Base-by-base conservation (phyloP, 2,329 filamentous ascomycete genomes). In the Corinectria fuckeliana region DNA sequence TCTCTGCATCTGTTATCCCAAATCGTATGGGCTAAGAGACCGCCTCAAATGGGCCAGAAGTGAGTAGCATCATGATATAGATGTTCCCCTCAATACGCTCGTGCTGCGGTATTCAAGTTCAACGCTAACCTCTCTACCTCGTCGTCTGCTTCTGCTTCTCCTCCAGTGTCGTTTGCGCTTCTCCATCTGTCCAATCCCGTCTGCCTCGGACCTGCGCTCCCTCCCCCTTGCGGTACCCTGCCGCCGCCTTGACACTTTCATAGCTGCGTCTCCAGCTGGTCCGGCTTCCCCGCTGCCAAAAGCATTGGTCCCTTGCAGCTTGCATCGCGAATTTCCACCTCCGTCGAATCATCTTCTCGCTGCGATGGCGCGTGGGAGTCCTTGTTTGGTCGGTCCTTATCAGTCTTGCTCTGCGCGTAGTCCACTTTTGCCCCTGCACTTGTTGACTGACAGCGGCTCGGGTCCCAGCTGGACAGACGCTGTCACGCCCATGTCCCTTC, bases 231-330 rank as follows among this genome's bases (percentile, higher is more conserved):
- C 30, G 32, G 30, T 30, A 21, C 41, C 30, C 36, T 58, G n/a
- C 34, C 30, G n/a, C 34, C 30, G 45, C 34, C 39, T 13, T 30
- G 38, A 50, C 50, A 30, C 45, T 58, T 53, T 57, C 56, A 26
- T 42, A n/a, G n/a, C 34, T 59, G 51, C 57, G 51, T 52, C 66
- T 56, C 60, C 61, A 18, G 44, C 51, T 60, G 54, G 34, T 50
- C 38, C 26, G 53, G 56, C 52, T 57, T 30, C 50, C 52, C 53
- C 42, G 44, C 50, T 48, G 62, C 50, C 23, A 52, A 50, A 58
- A 57, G 54, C 23, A 49, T 42, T 59, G 50, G 60, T 62, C 57
- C 68, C 66, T 70, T 69, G 63, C 65, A 70, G 68, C 56, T 58
- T 70, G 68, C 68, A 67, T 65, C 47, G 42, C 42, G 45, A 61